Evolutionary conservation across 257 asterid species (phyloP), one percentile per base, ranked within the genome.

Genomic region (Lantana camara): DNA sequence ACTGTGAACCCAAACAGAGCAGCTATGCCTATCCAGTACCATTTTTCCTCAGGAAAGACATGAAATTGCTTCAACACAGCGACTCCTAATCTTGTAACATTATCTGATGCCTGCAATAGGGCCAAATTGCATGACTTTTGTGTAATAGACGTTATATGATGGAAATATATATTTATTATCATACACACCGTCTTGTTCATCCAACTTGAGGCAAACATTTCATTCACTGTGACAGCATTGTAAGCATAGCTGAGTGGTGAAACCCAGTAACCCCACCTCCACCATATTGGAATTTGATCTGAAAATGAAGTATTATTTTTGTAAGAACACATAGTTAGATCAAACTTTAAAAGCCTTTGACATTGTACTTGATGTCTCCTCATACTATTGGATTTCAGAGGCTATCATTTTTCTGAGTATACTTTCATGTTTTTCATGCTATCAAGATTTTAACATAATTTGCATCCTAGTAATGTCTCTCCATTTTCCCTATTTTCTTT

Each of bases 201-300:
- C 95, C 95, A 86, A 60, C 95, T 72, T 37, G 88, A 73, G 55
- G 95, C 81, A 29, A 75, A 75, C 88, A 83, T 68, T 63, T 86
- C 91, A 42, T 86, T 86, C 20, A 81, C 85, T 5, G 83, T 49
- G 44, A 86, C 12, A 7, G 88, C 84, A 13, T 77, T 86, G 80
- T 76, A 83, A 11, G 70, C 78, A 7, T 86, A 86, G 35, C 79
- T 69, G 30, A 86, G 69, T 35, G 95, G 95, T 29, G 88, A 86
- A 58, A 81, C 15, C 95, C 95, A 86, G 66, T 75, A 80, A 1
- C 76, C 90, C 95, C 95, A 86, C 22, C 78, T 68, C 95, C 88
- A 86, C 95, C 95, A 86, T 35, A 60, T 73, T 7, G 90, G 95
- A 56, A 86, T 79, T 60, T 69, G 44, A 42, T 64, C 90, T 86